Conservation (phyloP, 129 eudicot species). For the Glebionis coronaria region DNA sequence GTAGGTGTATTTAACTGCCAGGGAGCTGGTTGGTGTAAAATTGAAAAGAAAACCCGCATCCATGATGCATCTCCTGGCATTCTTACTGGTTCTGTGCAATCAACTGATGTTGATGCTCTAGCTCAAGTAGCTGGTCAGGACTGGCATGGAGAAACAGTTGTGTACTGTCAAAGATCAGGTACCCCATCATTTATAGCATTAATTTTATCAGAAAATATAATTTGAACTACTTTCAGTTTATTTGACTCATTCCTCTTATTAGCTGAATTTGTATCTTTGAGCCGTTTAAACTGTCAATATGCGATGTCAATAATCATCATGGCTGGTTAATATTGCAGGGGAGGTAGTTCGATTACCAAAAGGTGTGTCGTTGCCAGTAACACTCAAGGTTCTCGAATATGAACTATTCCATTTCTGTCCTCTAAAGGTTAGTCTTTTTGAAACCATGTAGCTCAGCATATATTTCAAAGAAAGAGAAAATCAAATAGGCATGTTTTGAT, state of each 20-base stretch:
- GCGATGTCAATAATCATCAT: background rate
- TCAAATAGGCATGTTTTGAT: background rate
- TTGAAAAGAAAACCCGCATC: slow-evolving; percentile 64
- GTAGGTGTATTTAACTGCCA: slow-evolving; percentile 95
- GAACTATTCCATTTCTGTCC: slow-evolving; percentile 86
- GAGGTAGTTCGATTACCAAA: slow-evolving; percentile 64
- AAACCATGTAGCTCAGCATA: slow-evolving; percentile 5
- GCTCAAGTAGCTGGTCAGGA: slow-evolving; percentile 58
- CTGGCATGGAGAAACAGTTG: slow-evolving; percentile 71
- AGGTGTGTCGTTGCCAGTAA: slow-evolving; percentile 72
- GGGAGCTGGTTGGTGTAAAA: slow-evolving; percentile 97
- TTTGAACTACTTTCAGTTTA: background rate
- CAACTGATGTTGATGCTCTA: slow-evolving; percentile 64
- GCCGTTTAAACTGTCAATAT: background rate
- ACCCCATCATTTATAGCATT: slow-evolving; percentile 5
- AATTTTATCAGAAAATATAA: background rate
- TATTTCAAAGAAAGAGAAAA: background rate
- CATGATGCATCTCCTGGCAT: slow-evolving; percentile 74
- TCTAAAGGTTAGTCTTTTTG: slow-evolving; percentile 44
- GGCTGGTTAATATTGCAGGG: slow-evolving; percentile 33
- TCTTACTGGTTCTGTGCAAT: slow-evolving; percentile 61
- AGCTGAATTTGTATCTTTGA: background rate
- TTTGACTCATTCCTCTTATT: background rate
- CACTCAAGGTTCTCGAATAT: slow-evolving; percentile 78
- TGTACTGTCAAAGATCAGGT: slow-evolving; percentile 73